A percentile compares a stretch with the other conserved stretches of the same genome.
Conservation (phyloP, 2,329 filamentous ascomycete genomes). For the Ophiobolus disseminans region DNA sequence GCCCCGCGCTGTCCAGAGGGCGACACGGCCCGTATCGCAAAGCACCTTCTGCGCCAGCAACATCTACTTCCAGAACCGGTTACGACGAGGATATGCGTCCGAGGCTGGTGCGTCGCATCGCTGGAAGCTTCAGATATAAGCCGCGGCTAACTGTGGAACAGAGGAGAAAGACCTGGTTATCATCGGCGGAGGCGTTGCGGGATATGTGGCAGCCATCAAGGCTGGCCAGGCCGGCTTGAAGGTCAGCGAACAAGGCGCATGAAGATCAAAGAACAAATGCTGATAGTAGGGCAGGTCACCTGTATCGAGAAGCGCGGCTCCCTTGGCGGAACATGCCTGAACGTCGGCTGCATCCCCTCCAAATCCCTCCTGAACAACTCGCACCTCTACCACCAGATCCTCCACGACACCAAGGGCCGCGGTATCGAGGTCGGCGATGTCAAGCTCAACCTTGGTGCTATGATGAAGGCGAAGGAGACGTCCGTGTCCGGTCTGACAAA, state of each 20-base stretch:
- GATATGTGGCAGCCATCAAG: conserved; percentile 99
- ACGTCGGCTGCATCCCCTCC: conserved; percentile 98
- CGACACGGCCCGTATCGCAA: conserved; percentile 44
- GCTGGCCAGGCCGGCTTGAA: conserved; percentile 97
- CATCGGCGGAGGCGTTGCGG: conserved; percentile 96
- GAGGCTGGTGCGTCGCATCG: conserved; percentile 55
- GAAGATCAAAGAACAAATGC: conserved; percentile 1
- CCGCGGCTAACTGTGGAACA: conserved; percentile 53
- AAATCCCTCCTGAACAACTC: conserved; percentile 99
- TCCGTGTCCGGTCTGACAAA: conserved; percentile 90
- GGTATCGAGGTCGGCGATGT: conserved; percentile 98
- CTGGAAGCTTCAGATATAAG: conserved; percentile 19
- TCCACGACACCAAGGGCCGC: conserved; percentile 95
- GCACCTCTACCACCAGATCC: conserved; percentile 94
- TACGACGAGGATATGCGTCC: conserved; percentile 64
- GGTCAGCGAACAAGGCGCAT: conserved; percentile 58
- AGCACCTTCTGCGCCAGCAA: conserved; percentile 50
- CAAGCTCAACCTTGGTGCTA: conserved; percentile 89
- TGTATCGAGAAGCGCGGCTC: conserved; percentile 98
- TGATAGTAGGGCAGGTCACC: conserved; percentile 69
- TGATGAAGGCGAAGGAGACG: conserved; percentile 99
- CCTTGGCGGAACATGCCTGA: conserved; percentile 95
- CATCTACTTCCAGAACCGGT: conserved; percentile 58
- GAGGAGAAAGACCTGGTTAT: conserved; percentile 97
- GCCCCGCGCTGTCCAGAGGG: conserved; percentile 58